A percentile compares a stretch with the other conserved stretches of the same genome.
Evolutionary conservation across 768 basidiomycete species (phyloP).

Genomic region (Russula sp.): DNA sequence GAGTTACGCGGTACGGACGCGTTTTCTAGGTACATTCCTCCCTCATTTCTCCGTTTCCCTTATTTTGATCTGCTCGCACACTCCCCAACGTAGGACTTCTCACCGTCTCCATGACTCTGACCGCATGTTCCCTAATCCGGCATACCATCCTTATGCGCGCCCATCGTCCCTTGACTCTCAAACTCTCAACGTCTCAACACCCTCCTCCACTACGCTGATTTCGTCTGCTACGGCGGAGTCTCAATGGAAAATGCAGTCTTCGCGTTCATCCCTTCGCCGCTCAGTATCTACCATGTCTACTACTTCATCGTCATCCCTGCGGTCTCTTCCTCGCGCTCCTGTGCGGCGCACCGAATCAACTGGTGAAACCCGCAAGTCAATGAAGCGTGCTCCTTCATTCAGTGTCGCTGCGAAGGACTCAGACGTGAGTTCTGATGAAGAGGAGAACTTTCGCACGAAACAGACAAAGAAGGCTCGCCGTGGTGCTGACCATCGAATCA

Average conservation of each 20-base stretch:
- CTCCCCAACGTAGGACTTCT: too few relatives aligned
- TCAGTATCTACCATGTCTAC: slow-evolving; percentile 17
- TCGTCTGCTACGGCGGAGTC: slow-evolving; percentile 12
- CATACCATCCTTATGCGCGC: slow-evolving; percentile 40
- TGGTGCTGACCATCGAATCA: neutral
- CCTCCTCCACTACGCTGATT: slow-evolving; percentile 21
- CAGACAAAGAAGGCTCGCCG: slow-evolving; percentile 20
- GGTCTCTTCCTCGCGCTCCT: slow-evolving; percentile 8
- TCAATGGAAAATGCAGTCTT: slow-evolving; percentile 14
- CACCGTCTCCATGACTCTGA: slow-evolving; percentile 31
- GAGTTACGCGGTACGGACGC: too few relatives aligned
- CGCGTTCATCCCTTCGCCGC: slow-evolving; percentile 8
- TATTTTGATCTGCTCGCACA: too few relatives aligned
- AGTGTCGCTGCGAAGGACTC: slow-evolving; percentile 13
- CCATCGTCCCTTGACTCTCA: slow-evolving; percentile 50
- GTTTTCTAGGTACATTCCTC: too few relatives aligned
- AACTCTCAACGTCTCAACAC: slow-evolving; percentile 28
- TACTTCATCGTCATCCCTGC: slow-evolving; percentile 17
- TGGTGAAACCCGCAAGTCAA: slow-evolving; percentile 9
- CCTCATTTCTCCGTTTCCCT: too few relatives aligned
- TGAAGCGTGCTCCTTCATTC: slow-evolving; percentile 21
- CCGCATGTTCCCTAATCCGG: slow-evolving; percentile 49
- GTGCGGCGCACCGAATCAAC: slow-evolving; percentile 18
- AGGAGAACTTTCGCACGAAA: slow-evolving; percentile 16
- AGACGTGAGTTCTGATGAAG: slow-evolving; percentile 16